These are phyloP conservation scores for Stipa capillata DNA, from an alignment of 176 grass and related monocot genomes.

Conservation along the genomic window DNA sequence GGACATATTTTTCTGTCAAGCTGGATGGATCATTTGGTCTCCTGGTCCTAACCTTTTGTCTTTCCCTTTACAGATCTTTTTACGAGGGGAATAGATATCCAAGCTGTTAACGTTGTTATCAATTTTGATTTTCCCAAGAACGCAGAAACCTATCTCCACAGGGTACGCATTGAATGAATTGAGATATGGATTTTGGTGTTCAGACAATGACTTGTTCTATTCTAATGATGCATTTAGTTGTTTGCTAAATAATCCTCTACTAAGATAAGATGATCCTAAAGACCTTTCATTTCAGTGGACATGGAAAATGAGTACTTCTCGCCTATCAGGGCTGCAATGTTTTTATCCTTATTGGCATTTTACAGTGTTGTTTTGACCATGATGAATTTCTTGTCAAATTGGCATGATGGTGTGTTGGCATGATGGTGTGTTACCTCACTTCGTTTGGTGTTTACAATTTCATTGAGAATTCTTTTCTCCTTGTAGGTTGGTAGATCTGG, in stretches of 20 bases:
- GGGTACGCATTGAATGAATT: constrained; percentile 46
- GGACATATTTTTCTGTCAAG: background rate
- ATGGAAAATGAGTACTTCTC: background rate
- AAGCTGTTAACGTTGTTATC: constrained; percentile 99
- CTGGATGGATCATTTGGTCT: background rate
- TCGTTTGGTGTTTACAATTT: background rate
- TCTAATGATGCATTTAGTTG: background rate
- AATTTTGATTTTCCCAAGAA: constrained; percentile 97
- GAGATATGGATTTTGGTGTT: background rate
- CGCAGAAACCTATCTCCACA: constrained; percentile 91
- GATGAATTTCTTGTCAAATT: background rate
- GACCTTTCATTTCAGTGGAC: background rate
- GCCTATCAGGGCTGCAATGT: background rate
- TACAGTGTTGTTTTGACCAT: background rate
- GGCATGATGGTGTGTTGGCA: too few relatives aligned
- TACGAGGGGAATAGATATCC: constrained; percentile 96
- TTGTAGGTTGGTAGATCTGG: background rate
- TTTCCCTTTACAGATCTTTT: constrained; percentile 69
- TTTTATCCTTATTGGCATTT: background rate
- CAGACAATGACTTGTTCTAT: background rate
- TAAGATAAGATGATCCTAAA: background rate
- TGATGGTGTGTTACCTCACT: background rate
- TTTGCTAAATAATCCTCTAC: background rate
- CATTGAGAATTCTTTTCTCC: background rate
- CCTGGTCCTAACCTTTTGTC: background rate